These are phyloP conservation scores for Ophiostoma sp. DNA, from an alignment of 2,329 filamentous ascomycete species.

Conservation along the genomic window DNA sequence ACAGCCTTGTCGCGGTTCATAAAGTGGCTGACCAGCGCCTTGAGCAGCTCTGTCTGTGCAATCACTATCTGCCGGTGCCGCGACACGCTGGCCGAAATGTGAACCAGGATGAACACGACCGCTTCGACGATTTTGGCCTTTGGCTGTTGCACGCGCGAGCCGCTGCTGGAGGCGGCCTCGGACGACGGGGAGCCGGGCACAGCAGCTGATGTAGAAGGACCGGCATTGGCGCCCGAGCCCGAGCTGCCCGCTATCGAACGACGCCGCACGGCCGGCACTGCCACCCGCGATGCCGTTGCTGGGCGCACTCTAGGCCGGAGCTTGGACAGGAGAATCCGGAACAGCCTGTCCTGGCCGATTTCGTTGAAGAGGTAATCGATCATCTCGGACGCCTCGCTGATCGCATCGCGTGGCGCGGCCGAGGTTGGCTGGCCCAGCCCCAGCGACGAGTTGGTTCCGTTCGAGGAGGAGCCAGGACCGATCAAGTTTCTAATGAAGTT, in stretches of 20 bases:
- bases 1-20: constrained; percentile 71
- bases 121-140: constrained; percentile 71
- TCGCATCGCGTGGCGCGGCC: constrained; percentile 47
- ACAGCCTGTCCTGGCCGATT: constrained; percentile 74
- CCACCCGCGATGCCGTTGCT: background rate
- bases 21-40: constrained; percentile 71
- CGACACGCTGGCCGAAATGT: constrained; percentile 80
- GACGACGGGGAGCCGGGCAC: constrained; percentile 1
- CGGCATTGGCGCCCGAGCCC: constrained; percentile 39
- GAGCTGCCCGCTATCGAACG: constrained; percentile 22
- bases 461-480: constrained; percentile 42
- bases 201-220: background rate
- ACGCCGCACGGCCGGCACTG: constrained; percentile 21
- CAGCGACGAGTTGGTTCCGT: constrained; percentile 24
- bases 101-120: constrained; percentile 79
- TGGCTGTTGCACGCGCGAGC: constrained; percentile 54
- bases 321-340: constrained; percentile 78
- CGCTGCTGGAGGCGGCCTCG: constrained; percentile 42
- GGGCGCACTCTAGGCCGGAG: constrained; percentile 44
- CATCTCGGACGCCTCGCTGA: constrained; percentile 64
- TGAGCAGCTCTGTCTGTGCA: constrained; percentile 73
- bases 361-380: constrained; percentile 79
- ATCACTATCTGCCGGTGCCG: constrained; percentile 77
- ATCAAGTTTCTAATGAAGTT: constrained; percentile 90
- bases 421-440: constrained; percentile 1